Evolutionary conservation across 768 basidiomycete genomes (phyloP), one percentile per base, ranked within the genome.

Genomic region (Suillus tomentosus): DNA sequence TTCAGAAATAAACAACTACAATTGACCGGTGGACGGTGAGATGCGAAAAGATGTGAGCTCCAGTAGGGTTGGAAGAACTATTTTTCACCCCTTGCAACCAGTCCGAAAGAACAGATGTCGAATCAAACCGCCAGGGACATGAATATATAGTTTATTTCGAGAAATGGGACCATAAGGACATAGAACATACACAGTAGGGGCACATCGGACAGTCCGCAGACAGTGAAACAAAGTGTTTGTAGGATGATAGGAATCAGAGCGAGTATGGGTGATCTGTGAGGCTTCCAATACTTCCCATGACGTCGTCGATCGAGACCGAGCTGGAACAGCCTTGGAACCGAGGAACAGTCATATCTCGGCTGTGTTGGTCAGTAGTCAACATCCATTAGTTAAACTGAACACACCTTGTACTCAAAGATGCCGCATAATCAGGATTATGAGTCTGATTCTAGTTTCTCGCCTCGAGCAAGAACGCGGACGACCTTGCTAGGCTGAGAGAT

Each of bases 401-500:
- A 58, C 34, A 62, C 61, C 61, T 62, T 62, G 57, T 34, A 24
- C n/a, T 55, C 51, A 31, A 62, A 62, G 24, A 42, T n/a, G 11
- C 8, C 27, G 6, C 27, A 39, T 37, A 15, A 27, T 37, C 19
- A 54, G 3, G 31, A 8, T 70, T 68, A 77, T 3, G 75, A 65
- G 53, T 74, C 79, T 45, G 84, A 84, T 50, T 94, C 91, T 61
- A 94, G 76, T 75, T 93, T 92, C 82, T 94, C 92, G 39, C 92
- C 92, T 14, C 92, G 85, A 1, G 92, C 90, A 65, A 94, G 84
- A 36, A 94, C 88, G 31, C 91, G 81, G 40, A 94, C 87, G 67
- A 90, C 88, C 66, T 86, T 88, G 73, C 84, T 88, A 8, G 90
- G 88, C 67, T 91, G 88, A 24, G 87, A 80, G 10, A 90, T 82